These are phyloP conservation scores for Ensete glaucum DNA, from an alignment of 176 grass and related monocot genomes.

Conservation along the genomic window DNA sequence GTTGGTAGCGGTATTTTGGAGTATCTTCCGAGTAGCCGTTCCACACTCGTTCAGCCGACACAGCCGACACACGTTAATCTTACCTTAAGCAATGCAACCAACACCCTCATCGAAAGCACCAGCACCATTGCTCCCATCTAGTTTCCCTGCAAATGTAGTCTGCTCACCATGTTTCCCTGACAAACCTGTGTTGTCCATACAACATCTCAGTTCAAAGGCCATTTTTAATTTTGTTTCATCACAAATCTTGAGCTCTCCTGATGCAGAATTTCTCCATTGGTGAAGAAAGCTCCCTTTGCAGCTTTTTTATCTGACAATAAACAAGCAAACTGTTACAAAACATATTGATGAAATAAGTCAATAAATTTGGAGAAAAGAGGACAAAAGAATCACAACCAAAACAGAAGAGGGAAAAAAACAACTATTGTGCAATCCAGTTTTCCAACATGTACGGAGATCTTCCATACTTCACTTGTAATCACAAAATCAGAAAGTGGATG, in stretches of 20 bases:
- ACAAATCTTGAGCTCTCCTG: constrained; percentile 33
- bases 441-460: constrained; percentile 4
- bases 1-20: constrained; percentile 35
- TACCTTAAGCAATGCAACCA: constrained; percentile 22
- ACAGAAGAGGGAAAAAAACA: background rate
- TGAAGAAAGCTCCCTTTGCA: constrained; percentile 33
- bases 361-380: constrained; percentile 22
- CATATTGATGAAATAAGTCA: constrained; percentile 37
- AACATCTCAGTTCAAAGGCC: constrained; percentile 23
- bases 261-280: constrained; percentile 21
- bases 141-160: constrained; percentile 37
- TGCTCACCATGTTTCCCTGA: constrained; percentile 33
- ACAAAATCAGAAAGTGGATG: background rate
- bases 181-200: background rate
- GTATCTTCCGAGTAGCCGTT: constrained; percentile 41
- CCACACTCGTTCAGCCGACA: constrained; percentile 33
- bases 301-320: constrained; percentile 22
- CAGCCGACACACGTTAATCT: constrained; percentile 17
- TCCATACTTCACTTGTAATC: background rate
- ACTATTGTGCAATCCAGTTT: background rate
- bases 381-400: background rate
- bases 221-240: constrained; percentile 36
- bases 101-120: constrained; percentile 33
- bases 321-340: constrained; percentile 27
- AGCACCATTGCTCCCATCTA: background rate